Evolutionary conservation across 2,329 filamentous ascomycete genomes (phyloP), one percentile per base, ranked within the genome.

Genomic region (Sordariomycetes sp.): DNA sequence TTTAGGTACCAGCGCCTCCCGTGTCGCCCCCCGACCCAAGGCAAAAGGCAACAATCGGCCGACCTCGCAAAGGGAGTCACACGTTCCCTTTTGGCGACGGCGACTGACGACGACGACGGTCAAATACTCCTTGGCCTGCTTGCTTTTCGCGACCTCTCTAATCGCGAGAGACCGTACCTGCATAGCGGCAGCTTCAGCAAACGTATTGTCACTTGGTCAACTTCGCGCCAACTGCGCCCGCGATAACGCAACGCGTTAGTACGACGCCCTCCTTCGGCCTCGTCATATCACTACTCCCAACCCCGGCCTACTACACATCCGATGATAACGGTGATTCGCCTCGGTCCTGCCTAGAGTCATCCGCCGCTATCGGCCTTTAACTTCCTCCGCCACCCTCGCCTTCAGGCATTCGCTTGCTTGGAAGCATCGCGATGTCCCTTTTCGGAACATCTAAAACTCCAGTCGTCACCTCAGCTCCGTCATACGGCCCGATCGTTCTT

Each of bases 391-490:
- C 55, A 34, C 45, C 20, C 22, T 39, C 28, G 48, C 55, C 53
- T 58, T 54, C 48, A 58, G 53, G 32, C 50, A 20, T 50, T 51
- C 45, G 28, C 48, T 48, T 51, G 48, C 42, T 56, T 56, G 48
- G 42, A 42, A 52, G 28, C 39, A 53, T 24, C 69, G 81, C 73
- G 66, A 85, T 85, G 81, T 75, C 74, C 78, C 67, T 81, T 81
- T 76, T 72, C 75, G 73, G 69, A 70, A 69, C 68, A 65, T 65
- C 65, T 65, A 63, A 68, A 63, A 73, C 72, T 74, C 77, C 80
- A 84, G 81, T 84, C 80, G 80, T 76, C 78, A 73, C 79, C 79
- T 77, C 74, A 71, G 77, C 75, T 72, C 75, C 72, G 79, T 81
- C 77, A 68, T 75, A 79, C 79, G 78, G 79, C 79, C 70, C 74